Evolutionary conservation across 306 rosid species (phyloP).

Genomic region (Luffa acutangula): DNA sequence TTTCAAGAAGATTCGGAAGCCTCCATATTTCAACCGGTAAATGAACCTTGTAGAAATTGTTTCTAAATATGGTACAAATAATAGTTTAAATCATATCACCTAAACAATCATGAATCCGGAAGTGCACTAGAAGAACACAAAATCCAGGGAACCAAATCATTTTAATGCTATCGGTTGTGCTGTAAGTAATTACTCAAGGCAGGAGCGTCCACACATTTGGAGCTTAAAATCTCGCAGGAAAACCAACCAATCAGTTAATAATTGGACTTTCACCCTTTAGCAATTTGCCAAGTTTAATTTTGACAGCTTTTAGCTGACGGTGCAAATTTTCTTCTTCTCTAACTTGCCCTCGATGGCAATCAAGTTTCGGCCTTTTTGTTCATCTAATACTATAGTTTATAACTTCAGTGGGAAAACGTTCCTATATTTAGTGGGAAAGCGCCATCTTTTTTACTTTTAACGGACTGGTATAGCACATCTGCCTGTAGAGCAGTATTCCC

Average conservation of each 20-base stretch:
- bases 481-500: neutral
- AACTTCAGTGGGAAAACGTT: neutral
- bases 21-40: constrained; percentile 88
- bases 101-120: neutral
- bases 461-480: neutral
- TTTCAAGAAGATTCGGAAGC: constrained; percentile 81
- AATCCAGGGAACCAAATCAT: neutral
- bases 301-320: neutral
- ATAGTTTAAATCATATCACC: neutral
- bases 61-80: neutral
- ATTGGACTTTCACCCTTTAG: neutral
- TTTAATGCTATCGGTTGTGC: neutral
- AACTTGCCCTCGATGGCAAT: neutral
- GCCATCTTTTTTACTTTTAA: neutral
- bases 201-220: neutral
- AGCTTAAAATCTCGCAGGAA: neutral
- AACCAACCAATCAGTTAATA: neutral
- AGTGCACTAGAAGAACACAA: neutral
- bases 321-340: neutral
- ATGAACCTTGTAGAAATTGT: neutral
- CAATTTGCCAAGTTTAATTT: neutral
- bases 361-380: neutral
- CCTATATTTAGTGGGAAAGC: neutral
- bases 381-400: neutral
- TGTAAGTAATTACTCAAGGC: neutral